These are phyloP conservation scores for Parietichytrium sp. DNA, from an alignment of 108 stramenopile genomes.

Conservation along the genomic window DNA sequence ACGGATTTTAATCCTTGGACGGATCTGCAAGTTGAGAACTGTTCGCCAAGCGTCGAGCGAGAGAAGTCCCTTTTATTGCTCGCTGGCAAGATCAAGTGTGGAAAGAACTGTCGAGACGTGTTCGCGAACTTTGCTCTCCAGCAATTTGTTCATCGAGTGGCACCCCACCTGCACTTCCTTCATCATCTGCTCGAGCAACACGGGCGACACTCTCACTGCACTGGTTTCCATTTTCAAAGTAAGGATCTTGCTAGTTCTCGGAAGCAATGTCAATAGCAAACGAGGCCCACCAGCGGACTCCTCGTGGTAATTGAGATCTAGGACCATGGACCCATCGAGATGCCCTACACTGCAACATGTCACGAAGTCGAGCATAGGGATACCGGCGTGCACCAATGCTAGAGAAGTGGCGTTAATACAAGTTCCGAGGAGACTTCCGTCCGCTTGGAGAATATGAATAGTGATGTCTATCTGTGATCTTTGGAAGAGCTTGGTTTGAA, in stretches of 20 bases:
- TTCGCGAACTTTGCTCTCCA: constrained; percentile 26
- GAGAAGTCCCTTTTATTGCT: no score
- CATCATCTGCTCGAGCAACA: neutral
- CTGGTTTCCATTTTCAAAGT: neutral
- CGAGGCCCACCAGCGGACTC: neutral
- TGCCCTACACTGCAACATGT: constrained; percentile 49
- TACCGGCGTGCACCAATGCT: constrained; percentile 60
- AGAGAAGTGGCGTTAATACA: constrained; percentile 54
- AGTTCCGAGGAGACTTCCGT: constrained; percentile 50
- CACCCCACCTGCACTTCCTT: constrained; percentile 1
- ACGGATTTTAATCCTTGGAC: no score
- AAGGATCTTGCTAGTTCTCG: constrained; percentile 4
- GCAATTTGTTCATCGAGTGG: neutral
- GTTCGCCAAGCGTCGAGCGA: no score
- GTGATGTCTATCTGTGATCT: constrained; percentile 45
- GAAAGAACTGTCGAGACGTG: neutral
- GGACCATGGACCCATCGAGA: constrained; percentile 31
- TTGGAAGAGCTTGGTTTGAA: constrained; percentile 33
- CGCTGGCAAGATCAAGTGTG: no score
- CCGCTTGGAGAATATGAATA: constrained; percentile 42
- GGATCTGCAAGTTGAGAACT: no score
- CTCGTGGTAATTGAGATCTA: constrained; percentile 37
- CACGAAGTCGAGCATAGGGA: constrained; percentile 56
- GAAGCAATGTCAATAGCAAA: neutral
- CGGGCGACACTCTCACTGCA: neutral